phyloP scores from a whole-genome alignment of 2,329 filamentous ascomycete genomes.

The Claviceps pazoutovae region DNA sequence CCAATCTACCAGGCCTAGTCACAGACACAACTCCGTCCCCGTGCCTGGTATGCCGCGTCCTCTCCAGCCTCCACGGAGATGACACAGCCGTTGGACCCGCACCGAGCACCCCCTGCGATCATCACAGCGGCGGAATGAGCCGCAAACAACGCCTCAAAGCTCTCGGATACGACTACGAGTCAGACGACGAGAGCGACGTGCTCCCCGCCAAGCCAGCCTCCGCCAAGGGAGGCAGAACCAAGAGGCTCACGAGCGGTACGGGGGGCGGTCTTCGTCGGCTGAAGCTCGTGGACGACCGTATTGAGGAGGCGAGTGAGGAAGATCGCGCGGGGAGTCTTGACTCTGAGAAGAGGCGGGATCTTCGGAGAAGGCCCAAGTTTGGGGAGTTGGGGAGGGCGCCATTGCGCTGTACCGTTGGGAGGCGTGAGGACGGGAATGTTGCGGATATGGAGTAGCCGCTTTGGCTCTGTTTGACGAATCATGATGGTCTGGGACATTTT shows the following conservation, averaged over 20 bases:
- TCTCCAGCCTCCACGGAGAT: constrained; percentile 1
- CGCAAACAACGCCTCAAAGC: constrained; percentile 11
- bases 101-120: constrained; percentile 1
- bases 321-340: not conserved
- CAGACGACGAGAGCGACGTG: constrained; percentile 8
- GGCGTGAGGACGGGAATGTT: not conserved
- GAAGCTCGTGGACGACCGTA: constrained; percentile 5
- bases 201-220: not conserved
- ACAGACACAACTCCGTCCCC: not conserved
- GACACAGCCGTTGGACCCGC: not conserved
- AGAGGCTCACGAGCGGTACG: constrained; percentile 4
- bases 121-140: constrained; percentile 6
- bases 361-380: constrained; percentile 2
- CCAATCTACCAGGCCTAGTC: constrained; percentile 20
- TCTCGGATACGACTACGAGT: constrained; percentile 14
- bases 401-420: not conserved
- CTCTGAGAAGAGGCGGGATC: not conserved
- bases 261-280: constrained; percentile 5
- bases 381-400: not conserved
- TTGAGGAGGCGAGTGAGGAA: constrained; percentile 5
- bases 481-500: not conserved
- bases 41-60: constrained; percentile 7
- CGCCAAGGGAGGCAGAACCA: not conserved
- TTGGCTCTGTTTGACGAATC: not conserved
- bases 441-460: not conserved